These are phyloP conservation scores for Microdochium nivale DNA, from an alignment of 2,329 filamentous ascomycete species.

Conservation along the genomic window DNA sequence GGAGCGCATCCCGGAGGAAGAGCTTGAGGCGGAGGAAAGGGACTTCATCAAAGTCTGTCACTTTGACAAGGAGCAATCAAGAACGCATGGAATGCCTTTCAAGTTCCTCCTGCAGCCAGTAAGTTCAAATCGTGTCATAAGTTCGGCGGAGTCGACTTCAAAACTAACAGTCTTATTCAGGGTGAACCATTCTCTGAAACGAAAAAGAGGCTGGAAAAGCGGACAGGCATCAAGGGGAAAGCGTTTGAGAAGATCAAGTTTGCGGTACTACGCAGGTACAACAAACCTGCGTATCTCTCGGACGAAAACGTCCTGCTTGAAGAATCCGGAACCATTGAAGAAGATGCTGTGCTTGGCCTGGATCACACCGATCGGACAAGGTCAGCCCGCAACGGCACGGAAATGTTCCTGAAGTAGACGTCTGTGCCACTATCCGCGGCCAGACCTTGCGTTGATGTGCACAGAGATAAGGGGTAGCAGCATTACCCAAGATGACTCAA, in stretches of 20 bases:
- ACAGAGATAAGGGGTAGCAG: too few species aligned
- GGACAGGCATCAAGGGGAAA: constrained; percentile 94
- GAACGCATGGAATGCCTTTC: constrained; percentile 85
- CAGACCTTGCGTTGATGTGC: not conserved
- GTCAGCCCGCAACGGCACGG: constrained; percentile 49
- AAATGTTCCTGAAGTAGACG: constrained; percentile 46
- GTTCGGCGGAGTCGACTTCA: too few species aligned
- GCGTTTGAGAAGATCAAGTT: constrained; percentile 99
- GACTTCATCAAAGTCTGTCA: constrained; percentile 76
- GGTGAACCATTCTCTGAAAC: constrained; percentile 84
- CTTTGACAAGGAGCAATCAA: constrained; percentile 81
- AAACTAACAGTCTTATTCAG: constrained; percentile 31
- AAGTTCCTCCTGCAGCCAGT: constrained; percentile 78
- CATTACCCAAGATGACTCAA: too few species aligned
- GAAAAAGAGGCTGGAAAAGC: constrained; percentile 86
- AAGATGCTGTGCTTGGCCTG: constrained; percentile 56
- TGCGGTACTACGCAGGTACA: constrained; percentile 63
- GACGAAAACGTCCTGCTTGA: constrained; percentile 60
- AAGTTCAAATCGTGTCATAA: constrained; percentile 19
- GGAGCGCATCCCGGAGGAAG: constrained; percentile 70
- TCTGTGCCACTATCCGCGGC: not conserved
- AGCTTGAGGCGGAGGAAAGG: constrained; percentile 45
- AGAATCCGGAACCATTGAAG: constrained; percentile 36
- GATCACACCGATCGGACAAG: constrained; percentile 58
- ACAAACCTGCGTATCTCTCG: constrained; percentile 70